Evolutionary conservation across 257 asterid species (phyloP).

Genomic region (Lavandula angustifolia): DNA sequence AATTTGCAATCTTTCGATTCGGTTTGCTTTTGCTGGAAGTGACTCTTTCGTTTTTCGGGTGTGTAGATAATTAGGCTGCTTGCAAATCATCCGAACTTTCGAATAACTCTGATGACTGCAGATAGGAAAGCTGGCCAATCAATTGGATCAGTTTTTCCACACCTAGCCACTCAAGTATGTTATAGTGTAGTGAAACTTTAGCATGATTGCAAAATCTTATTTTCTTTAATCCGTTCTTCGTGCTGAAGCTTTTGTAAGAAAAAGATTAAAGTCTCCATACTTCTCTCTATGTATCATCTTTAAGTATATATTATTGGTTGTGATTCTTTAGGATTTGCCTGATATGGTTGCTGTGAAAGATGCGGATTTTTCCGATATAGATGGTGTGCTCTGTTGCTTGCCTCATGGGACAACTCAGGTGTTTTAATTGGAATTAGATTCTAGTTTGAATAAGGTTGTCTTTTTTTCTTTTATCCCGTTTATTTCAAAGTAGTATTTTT

Average conservation of each 20-base stretch:
- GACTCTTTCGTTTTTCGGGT: conserved; percentile 4
- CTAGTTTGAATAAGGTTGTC: not conserved
- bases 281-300: no score
- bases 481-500: not conserved
- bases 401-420: conserved; percentile 99
- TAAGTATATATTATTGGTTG: not conserved
- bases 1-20: no score
- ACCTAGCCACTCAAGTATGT: conserved; percentile 64
- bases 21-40: not conserved
- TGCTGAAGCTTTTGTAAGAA: no score
- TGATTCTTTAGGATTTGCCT: conserved; percentile 66
- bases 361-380: conserved; percentile 79
- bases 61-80: conserved; percentile 82
- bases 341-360: conserved; percentile 83
- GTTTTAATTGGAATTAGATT: not conserved
- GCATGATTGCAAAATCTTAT: no score
- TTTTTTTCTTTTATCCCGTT: not conserved
- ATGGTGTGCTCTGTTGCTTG: conserved; percentile 94
- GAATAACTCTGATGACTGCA: conserved; percentile 83
- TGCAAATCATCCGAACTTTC: conserved; percentile 68
- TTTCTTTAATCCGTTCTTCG: no score
- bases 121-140: conserved; percentile 94
- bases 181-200: not conserved
- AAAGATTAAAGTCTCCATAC: no score
- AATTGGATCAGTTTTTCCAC: conserved; percentile 87